Percentiles rank a stretch among this genome's conserved stretches.
Evolutionary conservation across 495 filamentous ascomycete genomes (phyloP).

Genomic region (Letharia columbiana): DNA sequence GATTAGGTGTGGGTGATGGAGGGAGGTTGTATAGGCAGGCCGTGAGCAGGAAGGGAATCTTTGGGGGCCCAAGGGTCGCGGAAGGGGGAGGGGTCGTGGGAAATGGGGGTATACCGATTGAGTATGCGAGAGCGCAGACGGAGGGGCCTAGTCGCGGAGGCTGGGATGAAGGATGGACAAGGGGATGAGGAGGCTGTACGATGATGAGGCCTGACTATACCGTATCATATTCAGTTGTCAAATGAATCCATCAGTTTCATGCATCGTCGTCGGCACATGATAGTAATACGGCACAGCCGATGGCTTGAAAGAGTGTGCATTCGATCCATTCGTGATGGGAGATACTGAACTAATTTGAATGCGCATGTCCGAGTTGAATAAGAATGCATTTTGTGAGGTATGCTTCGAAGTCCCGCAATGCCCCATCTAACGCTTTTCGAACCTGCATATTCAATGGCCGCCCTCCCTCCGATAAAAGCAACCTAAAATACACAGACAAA

Average conservation of each 20-base stretch:
- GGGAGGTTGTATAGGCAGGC: slow-evolving; percentile 76
- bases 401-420: too few relatives aligned
- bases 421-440: too few relatives aligned
- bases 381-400: background rate
- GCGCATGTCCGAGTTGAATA: background rate
- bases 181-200: slow-evolving; percentile 13
- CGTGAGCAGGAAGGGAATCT: slow-evolving; percentile 77
- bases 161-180: slow-evolving; percentile 65
- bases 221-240: background rate
- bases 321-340: background rate
- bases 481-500: background rate
- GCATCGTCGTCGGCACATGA: background rate
- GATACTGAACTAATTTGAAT: background rate
- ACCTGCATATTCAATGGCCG: background rate
- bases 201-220: background rate
- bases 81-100: slow-evolving; percentile 14
- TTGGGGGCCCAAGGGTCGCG: slow-evolving; percentile 31
- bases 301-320: background rate
- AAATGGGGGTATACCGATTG: slow-evolving; percentile 60
- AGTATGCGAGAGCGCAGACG: slow-evolving; percentile 77
- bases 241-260: background rate
- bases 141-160: slow-evolving; percentile 62
- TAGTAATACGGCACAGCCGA: background rate
- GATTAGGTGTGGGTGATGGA: slow-evolving; percentile 58
- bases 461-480: slow-evolving; percentile 6